Base-by-base conservation (phyloP, 139 green algal genomes). In the Zygnema cylindricum region DNA sequence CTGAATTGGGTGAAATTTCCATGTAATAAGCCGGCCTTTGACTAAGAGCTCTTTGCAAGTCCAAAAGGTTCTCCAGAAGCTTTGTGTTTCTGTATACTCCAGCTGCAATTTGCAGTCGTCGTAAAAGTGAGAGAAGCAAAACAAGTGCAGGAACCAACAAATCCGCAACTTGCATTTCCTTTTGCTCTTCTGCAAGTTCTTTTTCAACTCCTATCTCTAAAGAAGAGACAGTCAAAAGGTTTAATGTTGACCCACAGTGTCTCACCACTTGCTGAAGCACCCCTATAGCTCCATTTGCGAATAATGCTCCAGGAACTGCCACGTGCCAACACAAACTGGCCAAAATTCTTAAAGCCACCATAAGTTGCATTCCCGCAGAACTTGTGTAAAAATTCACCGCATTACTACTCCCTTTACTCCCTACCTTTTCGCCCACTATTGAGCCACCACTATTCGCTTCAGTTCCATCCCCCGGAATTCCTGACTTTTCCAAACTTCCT, bases 141-240 rank as follows among this genome's bases (percentile, higher is more conserved):
- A 84, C 2, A 21, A 84, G 77, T 39, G 77, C n/a, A 49, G 77
- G 77, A 2, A 84, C 41, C 3, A 84, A 55, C 25, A 84, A 16
- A 41, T 43, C 71, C 16, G 71, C 3, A 3, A 43, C 71, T 16
- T 41, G 36, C 11, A 7, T 41, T 41, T 79, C 36, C 16, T 7
- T 79, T 11, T 43, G 71, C 71, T 54, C 7, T 33, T 54, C 55
- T 63, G 40, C 77, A 21, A 84, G 71, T 79, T 79, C 36, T 16
- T 79, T 84, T 33, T 84, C 77, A 49, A 43, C 71, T 40, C 55
- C 77, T 33, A 2, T 33, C 55, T 84, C 41, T 11, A 21, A 25
- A 16, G 16, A 3, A 79, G 71, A 79, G 7, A 43, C 7, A 41
- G 71, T 79, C 11, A 43, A 23, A 7, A 79, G 16, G 11, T 54